A percentile compares a stretch with the other conserved stretches of the same genome.
phyloP scores from a whole-genome alignment of 2,329 filamentous ascomycete genomes.

The Penicillium sp. region DNA sequence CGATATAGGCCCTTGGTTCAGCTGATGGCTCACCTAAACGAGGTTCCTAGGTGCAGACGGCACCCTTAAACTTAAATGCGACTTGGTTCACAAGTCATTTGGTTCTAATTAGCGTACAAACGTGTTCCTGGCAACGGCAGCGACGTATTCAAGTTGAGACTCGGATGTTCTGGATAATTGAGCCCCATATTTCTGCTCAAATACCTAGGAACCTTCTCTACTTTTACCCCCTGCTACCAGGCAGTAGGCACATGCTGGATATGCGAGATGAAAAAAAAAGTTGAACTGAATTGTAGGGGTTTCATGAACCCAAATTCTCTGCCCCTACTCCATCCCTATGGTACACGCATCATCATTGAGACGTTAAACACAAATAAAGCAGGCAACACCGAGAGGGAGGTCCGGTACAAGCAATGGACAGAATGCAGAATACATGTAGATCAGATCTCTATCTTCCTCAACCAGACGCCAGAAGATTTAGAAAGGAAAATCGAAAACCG shows the following conservation, averaged over 20 bases:
- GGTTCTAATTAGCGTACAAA: no score
- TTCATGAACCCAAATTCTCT: slow-evolving; percentile 5
- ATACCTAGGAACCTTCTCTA: no score
- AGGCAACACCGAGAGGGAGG: slow-evolving; percentile 7
- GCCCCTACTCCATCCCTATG: slow-evolving; percentile 21
- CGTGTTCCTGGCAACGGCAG: no score
- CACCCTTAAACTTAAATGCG: no score
- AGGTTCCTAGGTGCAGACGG: background rate
- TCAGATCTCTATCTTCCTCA: slow-evolving; percentile 19
- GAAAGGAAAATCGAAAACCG: slow-evolving; percentile 10
- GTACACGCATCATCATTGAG: slow-evolving; percentile 21
- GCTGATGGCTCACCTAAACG: background rate
- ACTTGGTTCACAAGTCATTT: no score
- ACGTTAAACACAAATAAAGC: slow-evolving; percentile 11
- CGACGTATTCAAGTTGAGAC: no score
- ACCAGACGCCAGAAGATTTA: slow-evolving; percentile 22
- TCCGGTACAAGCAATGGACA: background rate
- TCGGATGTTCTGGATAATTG: no score
- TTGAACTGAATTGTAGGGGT: slow-evolving; percentile 9
- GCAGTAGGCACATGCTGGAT: no score
- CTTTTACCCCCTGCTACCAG: no score
- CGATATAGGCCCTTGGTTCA: background rate
- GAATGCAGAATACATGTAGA: slow-evolving; percentile 4
- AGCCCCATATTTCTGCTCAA: no score
- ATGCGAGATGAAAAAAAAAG: no score